Conservation (phyloP, 129 eudicot genomes). For the Silybum marianum region DNA sequence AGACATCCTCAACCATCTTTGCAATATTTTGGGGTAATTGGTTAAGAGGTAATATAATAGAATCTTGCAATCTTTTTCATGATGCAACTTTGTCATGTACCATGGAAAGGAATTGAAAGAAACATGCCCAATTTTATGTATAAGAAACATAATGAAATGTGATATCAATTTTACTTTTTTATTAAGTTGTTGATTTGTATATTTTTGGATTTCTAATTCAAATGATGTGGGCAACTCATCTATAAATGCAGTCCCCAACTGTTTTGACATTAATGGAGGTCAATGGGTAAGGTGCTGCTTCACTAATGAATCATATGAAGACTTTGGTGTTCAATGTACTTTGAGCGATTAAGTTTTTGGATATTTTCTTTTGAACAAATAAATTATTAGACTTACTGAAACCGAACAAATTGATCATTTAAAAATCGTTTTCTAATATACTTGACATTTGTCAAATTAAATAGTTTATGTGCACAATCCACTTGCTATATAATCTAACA, state of each 20-base stretch:
- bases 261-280: not conserved
- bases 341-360: not conserved
- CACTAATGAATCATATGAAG: not conserved
- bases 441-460: not conserved
- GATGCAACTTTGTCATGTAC: conserved; percentile 15
- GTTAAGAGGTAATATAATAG: not conserved
- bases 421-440: not conserved
- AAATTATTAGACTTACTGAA: no score
- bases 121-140: conserved; percentile 8
- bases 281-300: not conserved
- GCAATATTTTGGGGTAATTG: not conserved
- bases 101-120: conserved; percentile 17
- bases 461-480: not conserved
- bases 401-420: no score
- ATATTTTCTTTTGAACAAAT: no score
- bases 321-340: no score
- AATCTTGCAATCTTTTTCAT: conserved; percentile 25
- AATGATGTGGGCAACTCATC: not conserved
- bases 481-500: no score
- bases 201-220: not conserved
- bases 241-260: not conserved
- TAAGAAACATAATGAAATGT: conserved; percentile 17
- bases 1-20: conserved; percentile 1
- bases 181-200: not conserved
- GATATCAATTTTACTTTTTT: not conserved